phyloP scores from a whole-genome alignment of 2,329 filamentous ascomycete genomes.

The Aspergillus uvarum region DNA sequence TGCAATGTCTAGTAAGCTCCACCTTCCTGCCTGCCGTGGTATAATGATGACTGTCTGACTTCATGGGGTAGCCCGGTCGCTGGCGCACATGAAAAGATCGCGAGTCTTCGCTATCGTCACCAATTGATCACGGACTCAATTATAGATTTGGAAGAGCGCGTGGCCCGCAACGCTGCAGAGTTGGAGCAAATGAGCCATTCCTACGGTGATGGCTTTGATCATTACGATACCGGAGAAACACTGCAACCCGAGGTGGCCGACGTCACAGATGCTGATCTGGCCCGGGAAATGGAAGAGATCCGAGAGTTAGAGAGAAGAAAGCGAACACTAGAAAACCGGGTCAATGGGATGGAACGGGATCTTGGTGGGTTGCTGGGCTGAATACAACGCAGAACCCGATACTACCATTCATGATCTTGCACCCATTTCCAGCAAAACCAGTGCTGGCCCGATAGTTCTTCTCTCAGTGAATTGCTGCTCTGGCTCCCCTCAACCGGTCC shows the following conservation, averaged over 20 bases:
- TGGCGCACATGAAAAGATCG: constrained; percentile 75
- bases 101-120: constrained; percentile 68
- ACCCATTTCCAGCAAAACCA: neutral
- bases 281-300: constrained; percentile 55
- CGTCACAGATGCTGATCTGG: constrained; percentile 46
- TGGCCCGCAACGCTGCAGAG: constrained; percentile 72
- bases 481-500: neutral
- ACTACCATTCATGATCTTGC: neutral
- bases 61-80: constrained; percentile 61
- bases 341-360: constrained; percentile 68
- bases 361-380: constrained; percentile 61
- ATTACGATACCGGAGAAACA: constrained; percentile 48
- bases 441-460: neutral
- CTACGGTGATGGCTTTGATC: constrained; percentile 56
- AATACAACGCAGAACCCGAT: constrained; percentile 16
- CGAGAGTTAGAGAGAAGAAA: constrained; percentile 64
- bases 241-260: constrained; percentile 22
- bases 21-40: neutral
- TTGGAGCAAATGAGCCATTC: constrained; percentile 68
- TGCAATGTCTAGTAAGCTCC: constrained; percentile 72
- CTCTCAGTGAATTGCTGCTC: neutral
- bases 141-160: constrained; percentile 75
- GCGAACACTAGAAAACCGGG: constrained; percentile 60
- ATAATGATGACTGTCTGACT: constrained; percentile 14
- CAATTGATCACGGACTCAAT: constrained; percentile 70